A percentile compares a stretch with the other conserved stretches of the same genome.
These are phyloP conservation scores for Pelomyxa schiedti DNA, from an alignment of 78 protist genomes.

Conservation along the genomic window DNA sequence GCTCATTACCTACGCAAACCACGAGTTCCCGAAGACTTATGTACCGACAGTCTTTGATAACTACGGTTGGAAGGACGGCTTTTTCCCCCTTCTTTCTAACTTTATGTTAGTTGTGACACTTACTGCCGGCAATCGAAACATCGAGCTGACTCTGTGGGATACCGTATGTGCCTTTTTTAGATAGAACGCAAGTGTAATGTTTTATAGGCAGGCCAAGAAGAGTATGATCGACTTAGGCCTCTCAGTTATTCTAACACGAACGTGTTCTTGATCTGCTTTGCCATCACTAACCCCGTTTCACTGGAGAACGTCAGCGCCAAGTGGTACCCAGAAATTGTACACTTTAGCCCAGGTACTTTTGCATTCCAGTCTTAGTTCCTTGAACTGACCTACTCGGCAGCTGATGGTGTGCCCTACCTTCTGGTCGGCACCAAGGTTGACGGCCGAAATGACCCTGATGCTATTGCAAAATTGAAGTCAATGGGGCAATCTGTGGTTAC, in stretches of 20 bases:
- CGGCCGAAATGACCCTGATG: background rate
- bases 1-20: slow-evolving; percentile 59
- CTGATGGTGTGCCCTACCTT: slow-evolving; percentile 69
- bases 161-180: too few relatives aligned
- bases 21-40: slow-evolving; percentile 66
- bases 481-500: background rate
- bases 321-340: slow-evolving; percentile 83
- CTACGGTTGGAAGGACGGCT: too few relatives aligned
- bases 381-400: too few relatives aligned
- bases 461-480: background rate
- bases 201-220: slow-evolving; percentile 77
- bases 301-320: slow-evolving; percentile 75
- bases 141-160: slow-evolving; percentile 85
- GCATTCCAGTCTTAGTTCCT: too few relatives aligned
- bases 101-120: slow-evolving; percentile 72
- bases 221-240: slow-evolving; percentile 77
- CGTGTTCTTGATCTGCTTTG: slow-evolving; percentile 80
- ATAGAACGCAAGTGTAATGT: too few relatives aligned
- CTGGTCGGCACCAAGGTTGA: slow-evolving; percentile 79
- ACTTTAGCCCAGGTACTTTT: slow-evolving; percentile 81
- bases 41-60: slow-evolving; percentile 83
- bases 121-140: slow-evolving; percentile 81
- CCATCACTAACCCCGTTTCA: slow-evolving; percentile 60
- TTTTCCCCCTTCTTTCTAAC: too few relatives aligned
- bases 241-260: slow-evolving; percentile 70